These are phyloP conservation scores for Fraxinus xanthoxyloides DNA, from an alignment of 305 asterid genomes.

Conservation along the genomic window DNA sequence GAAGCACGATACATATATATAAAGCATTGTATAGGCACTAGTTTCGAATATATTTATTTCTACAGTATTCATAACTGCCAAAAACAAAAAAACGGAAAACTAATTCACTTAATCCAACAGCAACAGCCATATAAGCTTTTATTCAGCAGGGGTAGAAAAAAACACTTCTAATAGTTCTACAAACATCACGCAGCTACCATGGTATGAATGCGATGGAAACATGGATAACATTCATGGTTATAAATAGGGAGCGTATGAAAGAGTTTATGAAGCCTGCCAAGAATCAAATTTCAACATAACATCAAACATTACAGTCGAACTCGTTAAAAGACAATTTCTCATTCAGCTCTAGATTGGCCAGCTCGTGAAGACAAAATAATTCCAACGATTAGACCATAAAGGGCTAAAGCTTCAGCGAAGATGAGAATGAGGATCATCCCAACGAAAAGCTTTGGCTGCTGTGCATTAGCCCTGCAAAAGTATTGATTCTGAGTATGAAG, in stretches of 20 bases:
- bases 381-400: not conserved
- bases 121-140: not conserved
- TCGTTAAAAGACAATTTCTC: not conserved
- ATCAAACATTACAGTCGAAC: not conserved
- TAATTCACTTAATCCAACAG: constrained; percentile 2
- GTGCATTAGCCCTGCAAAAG: not conserved
- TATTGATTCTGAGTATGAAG: not conserved
- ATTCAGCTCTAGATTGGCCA: not conserved
- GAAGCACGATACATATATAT: too few species aligned
- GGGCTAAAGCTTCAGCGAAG: not conserved
- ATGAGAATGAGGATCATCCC: not conserved
- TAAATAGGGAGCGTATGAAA: constrained; percentile 19
- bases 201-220: constrained; percentile 12
- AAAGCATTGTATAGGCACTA: not conserved
- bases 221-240: constrained; percentile 9
- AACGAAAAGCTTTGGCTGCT: not conserved
- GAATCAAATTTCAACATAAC: not conserved
- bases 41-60: not conserved
- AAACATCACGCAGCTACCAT: constrained; percentile 5
- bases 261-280: constrained; percentile 2
- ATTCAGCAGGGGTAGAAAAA: not conserved
- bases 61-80: constrained; percentile 2
- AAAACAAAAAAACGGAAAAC: not conserved
- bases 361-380: not conserved
- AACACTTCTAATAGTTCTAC: not conserved